These are phyloP conservation scores for Phytomonas francai DNA, from an alignment of 208 protist species.

Conservation along the genomic window DNA sequence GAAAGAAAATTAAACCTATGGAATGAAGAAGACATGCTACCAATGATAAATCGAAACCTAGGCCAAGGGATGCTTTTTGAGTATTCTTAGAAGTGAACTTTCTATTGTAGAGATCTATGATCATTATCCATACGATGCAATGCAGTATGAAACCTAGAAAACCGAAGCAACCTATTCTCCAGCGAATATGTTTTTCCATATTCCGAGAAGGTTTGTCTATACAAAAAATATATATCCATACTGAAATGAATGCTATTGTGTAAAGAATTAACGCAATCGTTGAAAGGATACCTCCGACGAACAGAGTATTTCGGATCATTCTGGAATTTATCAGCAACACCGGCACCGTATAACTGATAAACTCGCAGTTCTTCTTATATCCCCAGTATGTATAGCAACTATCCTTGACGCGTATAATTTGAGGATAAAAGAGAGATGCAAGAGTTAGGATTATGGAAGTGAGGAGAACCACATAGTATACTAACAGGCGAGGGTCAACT, in stretches of 20 bases:
- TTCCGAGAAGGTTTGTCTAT: neutral
- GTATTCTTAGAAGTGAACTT: neutral
- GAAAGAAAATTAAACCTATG: neutral
- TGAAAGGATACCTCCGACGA: neutral
- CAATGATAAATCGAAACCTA: neutral
- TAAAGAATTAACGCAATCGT: neutral
- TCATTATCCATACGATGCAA: neutral
- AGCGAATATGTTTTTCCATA: neutral
- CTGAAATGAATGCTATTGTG: neutral
- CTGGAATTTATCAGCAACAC: constrained; percentile 18
- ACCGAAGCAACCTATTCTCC: neutral
- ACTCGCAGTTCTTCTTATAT: constrained; percentile 63
- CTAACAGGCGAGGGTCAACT: constrained; percentile 23
- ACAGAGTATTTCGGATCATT: neutral
- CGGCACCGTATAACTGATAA: constrained; percentile 22
- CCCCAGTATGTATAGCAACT: constrained; percentile 74
- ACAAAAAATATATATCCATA: neutral
- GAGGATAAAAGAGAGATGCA: constrained; percentile 39
- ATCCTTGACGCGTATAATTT: constrained; percentile 27
- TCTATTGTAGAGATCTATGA: neutral
- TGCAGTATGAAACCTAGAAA: neutral
- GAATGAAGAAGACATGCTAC: neutral
- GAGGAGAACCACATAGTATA: constrained; percentile 27
- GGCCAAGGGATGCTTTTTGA: neutral
- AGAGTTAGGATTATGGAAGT: constrained; percentile 30